Conservation (phyloP, 495 filamentous ascomycete species). For the Neurospora discreta region DNA sequence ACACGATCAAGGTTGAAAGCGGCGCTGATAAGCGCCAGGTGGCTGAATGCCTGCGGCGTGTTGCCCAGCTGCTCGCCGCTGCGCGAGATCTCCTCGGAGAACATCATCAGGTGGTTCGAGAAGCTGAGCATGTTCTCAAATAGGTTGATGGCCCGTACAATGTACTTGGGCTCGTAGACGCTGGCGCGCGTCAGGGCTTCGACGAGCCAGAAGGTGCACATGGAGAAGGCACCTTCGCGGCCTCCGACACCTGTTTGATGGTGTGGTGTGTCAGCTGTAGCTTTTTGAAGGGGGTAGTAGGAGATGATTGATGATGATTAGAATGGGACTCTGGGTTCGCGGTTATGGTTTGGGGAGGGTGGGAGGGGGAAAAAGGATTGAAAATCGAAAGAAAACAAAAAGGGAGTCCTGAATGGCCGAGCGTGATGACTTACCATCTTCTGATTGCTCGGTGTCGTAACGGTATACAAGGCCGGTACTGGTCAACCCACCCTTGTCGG, state of each 20-base stretch:
- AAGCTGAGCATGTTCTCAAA: slow-evolving; percentile 68
- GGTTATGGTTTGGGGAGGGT: too few relatives aligned
- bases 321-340: too few relatives aligned
- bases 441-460: slow-evolving; percentile 51
- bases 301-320: too few relatives aligned
- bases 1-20: slow-evolving; percentile 58
- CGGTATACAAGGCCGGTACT: slow-evolving; percentile 61
- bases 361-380: too few relatives aligned
- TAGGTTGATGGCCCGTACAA: slow-evolving; percentile 49
- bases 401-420: not conserved
- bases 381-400: not conserved
- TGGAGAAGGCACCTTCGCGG: slow-evolving; percentile 62
- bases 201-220: slow-evolving; percentile 71
- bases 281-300: too few relatives aligned
- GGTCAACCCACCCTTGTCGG: slow-evolving; percentile 61
- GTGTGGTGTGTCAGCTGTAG: not conserved
- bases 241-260: slow-evolving; percentile 50
- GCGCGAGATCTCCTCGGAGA: slow-evolving; percentile 62
- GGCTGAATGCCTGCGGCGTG: slow-evolving; percentile 64
- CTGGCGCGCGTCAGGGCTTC: slow-evolving; percentile 62
- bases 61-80: slow-evolving; percentile 62
- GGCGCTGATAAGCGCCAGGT: slow-evolving; percentile 58
- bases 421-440: slow-evolving; percentile 46
- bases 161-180: slow-evolving; percentile 53
- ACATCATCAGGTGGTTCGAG: slow-evolving; percentile 63